Base-by-base conservation (phyloP, 352 stramenopile genomes). In the Phytopythium kandeliae region DNA sequence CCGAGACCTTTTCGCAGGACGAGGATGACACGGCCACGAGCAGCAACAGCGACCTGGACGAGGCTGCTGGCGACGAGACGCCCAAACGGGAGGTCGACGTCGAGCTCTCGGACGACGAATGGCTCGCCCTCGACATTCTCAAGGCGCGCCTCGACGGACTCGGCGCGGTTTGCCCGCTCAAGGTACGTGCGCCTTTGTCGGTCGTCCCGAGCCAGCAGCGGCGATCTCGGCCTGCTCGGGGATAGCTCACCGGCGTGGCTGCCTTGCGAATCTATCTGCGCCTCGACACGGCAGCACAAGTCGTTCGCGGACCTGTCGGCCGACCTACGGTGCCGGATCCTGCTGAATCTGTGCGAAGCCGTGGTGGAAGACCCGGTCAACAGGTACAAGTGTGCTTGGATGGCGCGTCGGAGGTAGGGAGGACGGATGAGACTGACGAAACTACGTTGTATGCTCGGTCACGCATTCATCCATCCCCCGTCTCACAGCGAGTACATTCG, bases 401-500 rank as follows among this genome's bases (percentile, higher is more conserved):
- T 31, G 28, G 4, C 28, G 9, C 28, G 4, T 31, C 9, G 4
- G 28, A 9, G 28, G 28, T 9, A 9, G 4, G 4, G 28, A 31
- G 28, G 4, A 41, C 31, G 60, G n/a, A 45, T 9, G 15, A 30
- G 55, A 3, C 9, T 40, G 36, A 24, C 34, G 2, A 40, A 47
- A 15, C 26, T 9, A 34, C 24, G 41, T 38, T n/a, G n/a, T n/a
- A n/a, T n/a, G n/a, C n/a, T n/a, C n/a, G n/a, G n/a, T n/a, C n/a
- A n/a, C n/a, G n/a, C n/a, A n/a, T n/a, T n/a, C n/a, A n/a, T n/a
- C n/a, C n/a, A n/a, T n/a, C n/a, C n/a, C n/a, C n/a, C n/a, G n/a
- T n/a, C n/a, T n/a, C n/a, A n/a, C 51, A 92, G 78, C 25, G 78
- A 90, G 55, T 85, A 92, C 58, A 78, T 94, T 56, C 83, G 81